A percentile compares a stretch with the other conserved stretches of the same genome.
phyloP scores from a whole-genome alignment of 148 eudicot species.

The Beta vulgaris region DNA sequence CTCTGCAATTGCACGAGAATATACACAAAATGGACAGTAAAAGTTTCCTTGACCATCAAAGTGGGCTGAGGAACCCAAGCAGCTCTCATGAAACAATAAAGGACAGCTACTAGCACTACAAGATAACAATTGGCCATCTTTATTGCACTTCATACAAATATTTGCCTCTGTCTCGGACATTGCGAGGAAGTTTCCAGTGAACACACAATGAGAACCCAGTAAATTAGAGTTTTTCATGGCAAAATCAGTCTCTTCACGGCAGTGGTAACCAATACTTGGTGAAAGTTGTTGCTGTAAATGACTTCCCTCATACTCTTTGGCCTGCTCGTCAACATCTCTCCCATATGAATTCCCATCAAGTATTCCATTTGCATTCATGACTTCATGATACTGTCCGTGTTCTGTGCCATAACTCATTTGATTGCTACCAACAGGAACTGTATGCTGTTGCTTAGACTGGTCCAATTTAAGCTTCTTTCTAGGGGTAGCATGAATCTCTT shows the following conservation, averaged over 20 bases:
- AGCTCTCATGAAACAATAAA: constrained; percentile 59
- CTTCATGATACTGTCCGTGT: not conserved
- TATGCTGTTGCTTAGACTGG: constrained; percentile 23
- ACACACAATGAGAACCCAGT: constrained; percentile 42
- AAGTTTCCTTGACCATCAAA: constrained; percentile 56
- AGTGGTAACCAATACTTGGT: constrained; percentile 27
- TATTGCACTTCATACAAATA: constrained; percentile 65
- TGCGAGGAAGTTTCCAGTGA: constrained; percentile 41
- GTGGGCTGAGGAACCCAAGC: constrained; percentile 47
- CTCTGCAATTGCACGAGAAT: constrained; percentile 57
- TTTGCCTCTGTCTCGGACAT: constrained; percentile 38
- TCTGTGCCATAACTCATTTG: constrained; percentile 16
- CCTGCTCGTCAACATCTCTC: not conserved
- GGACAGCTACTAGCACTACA: constrained; percentile 60
- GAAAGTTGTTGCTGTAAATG: constrained; percentile 20
- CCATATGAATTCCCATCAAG: constrained; percentile 18
- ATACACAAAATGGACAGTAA: constrained; percentile 82
- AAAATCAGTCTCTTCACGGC: constrained; percentile 23
- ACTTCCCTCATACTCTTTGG: constrained; percentile 3
- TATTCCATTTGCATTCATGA: constrained; percentile 1
- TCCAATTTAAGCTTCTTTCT: constrained; percentile 46
- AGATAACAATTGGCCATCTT: constrained; percentile 56
- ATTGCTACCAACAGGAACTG: constrained; percentile 20
- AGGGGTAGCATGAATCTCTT: constrained; percentile 13
- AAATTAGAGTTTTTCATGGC: constrained; percentile 36